These are phyloP conservation scores for Didymosphaeria variabile DNA, from an alignment of 2,329 filamentous ascomycete species.

Conservation along the genomic window DNA sequence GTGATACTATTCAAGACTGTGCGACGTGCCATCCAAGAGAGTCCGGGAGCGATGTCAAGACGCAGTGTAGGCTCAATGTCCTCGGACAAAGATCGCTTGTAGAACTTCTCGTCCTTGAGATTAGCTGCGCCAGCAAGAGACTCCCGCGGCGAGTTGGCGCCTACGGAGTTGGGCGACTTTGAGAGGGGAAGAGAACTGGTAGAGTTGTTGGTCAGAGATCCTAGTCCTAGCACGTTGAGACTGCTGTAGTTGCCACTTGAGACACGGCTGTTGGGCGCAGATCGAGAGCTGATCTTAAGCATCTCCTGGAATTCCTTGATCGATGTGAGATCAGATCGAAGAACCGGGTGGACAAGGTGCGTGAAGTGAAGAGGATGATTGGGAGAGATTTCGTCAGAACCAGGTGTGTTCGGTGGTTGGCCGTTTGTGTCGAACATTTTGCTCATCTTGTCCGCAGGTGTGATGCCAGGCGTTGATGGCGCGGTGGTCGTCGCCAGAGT, in stretches of 20 bases:
- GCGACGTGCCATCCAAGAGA: slow-evolving; percentile 92
- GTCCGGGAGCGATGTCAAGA: slow-evolving; percentile 85
- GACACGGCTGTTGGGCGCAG: slow-evolving; percentile 69
- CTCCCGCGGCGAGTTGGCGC: slow-evolving; percentile 49
- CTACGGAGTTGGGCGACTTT: slow-evolving; percentile 49
- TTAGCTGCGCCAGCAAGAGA: slow-evolving; percentile 54
- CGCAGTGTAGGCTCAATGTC: slow-evolving; percentile 95
- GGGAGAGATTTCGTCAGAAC: slow-evolving; percentile 63
- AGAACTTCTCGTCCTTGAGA: slow-evolving; percentile 91
- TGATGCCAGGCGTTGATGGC: slow-evolving; percentile 80
- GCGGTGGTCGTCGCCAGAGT: slow-evolving; percentile 70
- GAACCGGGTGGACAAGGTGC: slow-evolving; percentile 82
- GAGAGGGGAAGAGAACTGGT: slow-evolving; percentile 62
- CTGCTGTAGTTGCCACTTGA: slow-evolving; percentile 76
- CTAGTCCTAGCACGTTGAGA: slow-evolving; percentile 67
- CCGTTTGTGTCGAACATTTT: slow-evolving; percentile 69
- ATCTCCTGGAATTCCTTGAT: slow-evolving; percentile 88
- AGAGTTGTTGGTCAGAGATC: slow-evolving; percentile 60
- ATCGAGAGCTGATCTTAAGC: slow-evolving; percentile 69
- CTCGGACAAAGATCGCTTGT: slow-evolving; percentile 86
- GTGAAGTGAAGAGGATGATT: slow-evolving; percentile 77
- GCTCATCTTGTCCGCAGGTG: slow-evolving; percentile 64
- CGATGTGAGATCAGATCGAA: slow-evolving; percentile 80
- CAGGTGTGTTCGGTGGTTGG: slow-evolving; percentile 59
- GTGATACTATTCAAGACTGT: slow-evolving; percentile 84